Conservation (phyloP, 23 red algal species). For the Gracilaria domingensis region DNA sequence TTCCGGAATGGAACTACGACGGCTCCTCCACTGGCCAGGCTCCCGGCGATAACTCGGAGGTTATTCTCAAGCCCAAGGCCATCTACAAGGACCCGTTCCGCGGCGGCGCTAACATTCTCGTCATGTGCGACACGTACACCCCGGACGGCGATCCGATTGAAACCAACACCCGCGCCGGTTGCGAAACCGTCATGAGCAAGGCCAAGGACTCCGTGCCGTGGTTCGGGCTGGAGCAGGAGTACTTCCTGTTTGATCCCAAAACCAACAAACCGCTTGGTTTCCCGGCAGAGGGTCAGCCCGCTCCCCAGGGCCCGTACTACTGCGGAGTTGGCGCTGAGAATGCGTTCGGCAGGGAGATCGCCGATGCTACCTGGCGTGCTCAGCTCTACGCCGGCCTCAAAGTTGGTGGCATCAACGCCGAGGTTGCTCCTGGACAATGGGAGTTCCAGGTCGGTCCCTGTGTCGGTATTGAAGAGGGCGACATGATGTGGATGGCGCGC, state of each 20-base stretch:
- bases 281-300: constrained; percentile 82
- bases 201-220: constrained; percentile 82
- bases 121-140: constrained; percentile 98
- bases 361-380: constrained; percentile 86
- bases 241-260: constrained; percentile 86
- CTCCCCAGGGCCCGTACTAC: constrained; percentile 97
- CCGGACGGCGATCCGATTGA: constrained; percentile 82
- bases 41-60: constrained; percentile 93
- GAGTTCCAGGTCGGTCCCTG: constrained; percentile 96
- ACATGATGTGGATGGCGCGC: constrained; percentile 96
- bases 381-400: constrained; percentile 95
- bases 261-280: constrained; percentile 91
- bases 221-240: constrained; percentile 99
- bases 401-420: constrained; percentile 91
- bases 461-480: constrained; percentile 93
- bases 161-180: constrained; percentile 75
- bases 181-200: constrained; percentile 87
- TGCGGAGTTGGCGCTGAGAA: constrained; percentile 90
- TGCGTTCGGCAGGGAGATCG: constrained; percentile 85
- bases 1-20: constrained; percentile 98
- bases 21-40: constrained; percentile 93
- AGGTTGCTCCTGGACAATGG: constrained; percentile 92
- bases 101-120: constrained; percentile 85
- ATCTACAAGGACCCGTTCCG: constrained; percentile 95
- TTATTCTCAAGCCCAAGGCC: constrained; percentile 89